Percentiles rank a stretch among this genome's conserved stretches.
phyloP scores from a whole-genome alignment of 108 stramenopile genomes.

The Stephanodiscus triporus region DNA sequence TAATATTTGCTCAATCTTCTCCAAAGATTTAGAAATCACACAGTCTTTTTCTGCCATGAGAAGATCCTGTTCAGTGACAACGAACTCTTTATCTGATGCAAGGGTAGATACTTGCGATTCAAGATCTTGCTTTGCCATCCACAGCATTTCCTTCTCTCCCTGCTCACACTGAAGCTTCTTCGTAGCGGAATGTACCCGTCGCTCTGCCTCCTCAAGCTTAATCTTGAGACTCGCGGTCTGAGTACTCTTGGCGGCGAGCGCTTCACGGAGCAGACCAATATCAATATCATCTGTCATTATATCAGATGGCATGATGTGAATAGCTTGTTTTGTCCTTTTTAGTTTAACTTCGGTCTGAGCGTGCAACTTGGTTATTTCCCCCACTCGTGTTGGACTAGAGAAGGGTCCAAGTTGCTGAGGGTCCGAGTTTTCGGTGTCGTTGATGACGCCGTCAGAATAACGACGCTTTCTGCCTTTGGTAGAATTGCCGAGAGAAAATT shows the following conservation, averaged over 20 bases:
- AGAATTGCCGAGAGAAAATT: slow-evolving; percentile 8
- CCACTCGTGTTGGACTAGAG: slow-evolving; percentile 32
- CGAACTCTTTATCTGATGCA: slow-evolving; percentile 52
- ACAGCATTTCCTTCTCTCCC: slow-evolving; percentile 51
- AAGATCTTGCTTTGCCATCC: slow-evolving; percentile 46
- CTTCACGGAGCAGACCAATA: slow-evolving; percentile 42
- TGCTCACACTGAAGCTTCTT: slow-evolving; percentile 27
- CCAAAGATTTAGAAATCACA: slow-evolving; percentile 30
- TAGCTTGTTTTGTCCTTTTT: slow-evolving; percentile 26
- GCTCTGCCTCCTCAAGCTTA: slow-evolving; percentile 20
- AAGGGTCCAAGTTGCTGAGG: slow-evolving; percentile 12
- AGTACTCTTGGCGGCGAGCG: slow-evolving; percentile 49
- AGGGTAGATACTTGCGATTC: slow-evolving; percentile 42
- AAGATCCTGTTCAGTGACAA: slow-evolving; percentile 39
- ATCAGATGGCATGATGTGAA: slow-evolving; percentile 16
- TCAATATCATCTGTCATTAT: slow-evolving; percentile 28
- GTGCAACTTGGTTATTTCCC: slow-evolving; percentile 23
- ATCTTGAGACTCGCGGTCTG: slow-evolving; percentile 37
- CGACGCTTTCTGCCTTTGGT: slow-evolving; percentile 37
- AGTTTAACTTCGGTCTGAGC: slow-evolving; percentile 50
- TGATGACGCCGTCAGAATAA: slow-evolving; percentile 48
- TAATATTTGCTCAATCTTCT: slow-evolving; percentile 31
- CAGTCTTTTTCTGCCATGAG: slow-evolving; percentile 42
- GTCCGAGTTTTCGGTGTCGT: slow-evolving; percentile 19
- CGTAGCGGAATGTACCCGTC: too few species aligned